These are phyloP conservation scores for Ceratonia siliqua DNA, from an alignment of 306 rosid species.

Conservation along the genomic window DNA sequence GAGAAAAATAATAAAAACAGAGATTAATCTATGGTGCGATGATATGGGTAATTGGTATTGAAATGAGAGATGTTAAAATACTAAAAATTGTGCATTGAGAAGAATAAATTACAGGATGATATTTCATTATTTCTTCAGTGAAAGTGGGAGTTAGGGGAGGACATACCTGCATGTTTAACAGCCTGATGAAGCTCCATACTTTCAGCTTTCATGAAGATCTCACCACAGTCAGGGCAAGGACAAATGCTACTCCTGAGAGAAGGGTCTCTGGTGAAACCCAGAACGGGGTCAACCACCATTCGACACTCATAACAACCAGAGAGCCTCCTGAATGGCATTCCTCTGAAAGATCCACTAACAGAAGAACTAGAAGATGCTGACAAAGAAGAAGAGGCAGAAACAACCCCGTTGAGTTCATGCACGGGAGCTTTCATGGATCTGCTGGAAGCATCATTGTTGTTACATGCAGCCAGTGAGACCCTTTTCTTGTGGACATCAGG, in stretches of 20 bases:
- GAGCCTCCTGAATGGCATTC: slow-evolving; percentile 88
- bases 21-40: neutral
- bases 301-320: slow-evolving; percentile 94
- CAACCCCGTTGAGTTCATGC: slow-evolving; percentile 57
- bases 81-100: too few species aligned
- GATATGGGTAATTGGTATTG: neutral
- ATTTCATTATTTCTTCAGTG: neutral
- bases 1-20: neutral
- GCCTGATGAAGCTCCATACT: slow-evolving; percentile 79
- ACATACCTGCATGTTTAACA: slow-evolving; percentile 85
- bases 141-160: neutral
- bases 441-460: slow-evolving; percentile 52
- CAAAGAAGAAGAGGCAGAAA: slow-evolving; percentile 54
- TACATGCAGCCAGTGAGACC: slow-evolving; percentile 41
- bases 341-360: slow-evolving; percentile 62
- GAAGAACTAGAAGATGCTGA: slow-evolving; percentile 70
- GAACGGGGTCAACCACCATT: slow-evolving; percentile 93
- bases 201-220: slow-evolving; percentile 81
- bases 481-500: slow-evolving; percentile 74
- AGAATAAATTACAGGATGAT: neutral
- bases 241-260: slow-evolving; percentile 77
- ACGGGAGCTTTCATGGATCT: slow-evolving; percentile 74
- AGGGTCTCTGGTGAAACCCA: slow-evolving; percentile 81
- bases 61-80: too few species aligned
- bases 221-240: slow-evolving; percentile 90